Base-by-base conservation (phyloP, 768 basidiomycete genomes). In the Termitomyces sp. region DNA sequence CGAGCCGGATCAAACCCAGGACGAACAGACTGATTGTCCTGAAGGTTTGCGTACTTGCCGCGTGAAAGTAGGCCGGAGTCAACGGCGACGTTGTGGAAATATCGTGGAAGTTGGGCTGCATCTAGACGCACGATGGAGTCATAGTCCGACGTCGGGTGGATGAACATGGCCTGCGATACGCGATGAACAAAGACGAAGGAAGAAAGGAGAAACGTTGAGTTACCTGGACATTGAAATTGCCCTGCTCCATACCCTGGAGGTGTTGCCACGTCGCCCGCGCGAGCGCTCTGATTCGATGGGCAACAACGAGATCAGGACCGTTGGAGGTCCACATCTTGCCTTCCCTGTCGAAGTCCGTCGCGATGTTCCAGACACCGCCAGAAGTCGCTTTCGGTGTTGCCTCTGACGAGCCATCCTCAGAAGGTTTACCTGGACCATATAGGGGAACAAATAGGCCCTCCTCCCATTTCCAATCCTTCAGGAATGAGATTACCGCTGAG, bases 401-500 rank as follows among this genome's bases (percentile, higher is more conserved):
- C 33, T 55, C 62, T 15, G 38, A n/a, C 42, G 64, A 60, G 7
- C 66, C 67, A 16, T 68, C 69, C 16, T 59, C 69, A 61, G 75
- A 63, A 52, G 77, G 63, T 44, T 79, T 66, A 63, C 65, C 58
- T 20, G 42, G 9, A 35, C 77, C 81, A 64, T 91, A 92, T 45
- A 98, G 68, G 2, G 93, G 90, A 3, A 98, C 87, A 59, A 85
- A 81, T 24, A 96, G 52, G 1, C 86, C 87, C 20, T 85, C 79
- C 58, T 86, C 83, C 89, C 94, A 96, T 59, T 84, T 84, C 97
- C 96, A 98, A 20, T 86, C 83, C 63, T 81, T 86, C 60, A 99
- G 73, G 59, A 91, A 83, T 45, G 83, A 79, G 4, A 99, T 75
- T 1, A 91, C 87, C 2, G 81, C 71, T 1, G 91, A 84, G 69